Evolutionary conservation across 805 yeast genomes (phyloP), one percentile per base, ranked within the genome.

Genomic region (Brettanomyces sp.): DNA sequence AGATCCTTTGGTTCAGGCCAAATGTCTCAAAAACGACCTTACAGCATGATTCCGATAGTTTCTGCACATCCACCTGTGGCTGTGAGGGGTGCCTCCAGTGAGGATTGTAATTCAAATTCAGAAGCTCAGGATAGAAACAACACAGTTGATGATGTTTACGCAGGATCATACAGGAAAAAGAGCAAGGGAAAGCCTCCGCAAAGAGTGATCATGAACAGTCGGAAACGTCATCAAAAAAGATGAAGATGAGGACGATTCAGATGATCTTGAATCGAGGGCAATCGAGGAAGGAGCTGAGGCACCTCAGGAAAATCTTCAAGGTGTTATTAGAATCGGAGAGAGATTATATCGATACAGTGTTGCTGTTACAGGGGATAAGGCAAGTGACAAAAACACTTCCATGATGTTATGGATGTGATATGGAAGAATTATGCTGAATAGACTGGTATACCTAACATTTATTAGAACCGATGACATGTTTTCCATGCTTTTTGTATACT

Each of bases 261-360:
- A 50, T 13, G 52, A 51, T 37, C 55, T 53, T 30, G 57, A 54
- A 44, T 40, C 52, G 8, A 42, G 46, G 7, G 61, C 60, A 4
- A 52, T 56, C 25, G 61, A 55, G 41, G 57, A 58, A 7, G 57
- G 52, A 22, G 58, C 56, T 4, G 46, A 35, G 34, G 38, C 51
- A 30, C 36, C 14, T 24, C 42, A 41, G 3, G 44, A 44, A 22
- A 44, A 35, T 12, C 36, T 55, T 4, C 44, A 41, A 3, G 62
- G 63, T 4, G 49, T 53, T n/a, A 23, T 59, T 21, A 39, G 47
- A 32, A 25, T 59, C 21, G 55, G 54, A 14, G 22, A 47, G 5
- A 54, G 53, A 32, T 47, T 50, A 8, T 60, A 53, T 47, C 46
- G 47, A 33, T 55, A 51, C 43, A 48, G 49, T 7, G 45, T 56